A percentile compares a stretch with the other conserved stretches of the same genome.
These are phyloP conservation scores for Mortierella alpina DNA, from an alignment of 192 early-diverging fungal species.

Conservation along the genomic window DNA sequence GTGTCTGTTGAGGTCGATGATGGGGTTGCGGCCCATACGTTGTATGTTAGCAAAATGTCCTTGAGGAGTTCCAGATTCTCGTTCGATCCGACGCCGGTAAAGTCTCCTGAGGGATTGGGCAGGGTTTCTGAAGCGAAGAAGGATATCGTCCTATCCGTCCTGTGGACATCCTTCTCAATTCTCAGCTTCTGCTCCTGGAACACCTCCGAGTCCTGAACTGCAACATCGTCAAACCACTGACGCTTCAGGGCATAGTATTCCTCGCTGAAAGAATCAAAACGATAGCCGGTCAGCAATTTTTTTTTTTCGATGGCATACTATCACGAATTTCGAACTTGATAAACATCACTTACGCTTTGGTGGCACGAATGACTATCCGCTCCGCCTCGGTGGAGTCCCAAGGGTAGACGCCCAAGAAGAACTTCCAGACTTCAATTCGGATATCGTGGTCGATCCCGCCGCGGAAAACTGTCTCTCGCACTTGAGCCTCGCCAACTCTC, in stretches of 20 bases:
- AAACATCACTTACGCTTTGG: slow-evolving; percentile 60
- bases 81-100: slow-evolving; percentile 68
- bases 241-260: slow-evolving; percentile 74
- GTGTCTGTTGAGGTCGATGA: not conserved
- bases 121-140: slow-evolving; percentile 81
- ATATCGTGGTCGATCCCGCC: slow-evolving; percentile 86
- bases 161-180: slow-evolving; percentile 96
- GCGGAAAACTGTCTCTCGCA: slow-evolving; percentile 72
- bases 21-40: slow-evolving; percentile 63
- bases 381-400: slow-evolving; percentile 84
- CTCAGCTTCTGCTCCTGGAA: slow-evolving; percentile 81
- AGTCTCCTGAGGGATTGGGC: slow-evolving; percentile 59
- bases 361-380: slow-evolving; percentile 64
- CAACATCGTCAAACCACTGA: slow-evolving; percentile 71
- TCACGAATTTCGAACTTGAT: not conserved
- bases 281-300: not conserved
- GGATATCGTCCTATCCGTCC: slow-evolving; percentile 90
- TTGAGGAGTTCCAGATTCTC: slow-evolving; percentile 89
- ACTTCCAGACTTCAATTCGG: slow-evolving; percentile 90
- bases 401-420: slow-evolving; percentile 84
- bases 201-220: slow-evolving; percentile 63
- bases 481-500: slow-evolving; percentile 57
- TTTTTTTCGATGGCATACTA: not conserved
- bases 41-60: slow-evolving; percentile 93
- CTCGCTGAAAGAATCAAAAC: slow-evolving; percentile 49